Evolutionary conservation across 768 basidiomycete species (phyloP).

Genomic region (Suillus spraguei): DNA sequence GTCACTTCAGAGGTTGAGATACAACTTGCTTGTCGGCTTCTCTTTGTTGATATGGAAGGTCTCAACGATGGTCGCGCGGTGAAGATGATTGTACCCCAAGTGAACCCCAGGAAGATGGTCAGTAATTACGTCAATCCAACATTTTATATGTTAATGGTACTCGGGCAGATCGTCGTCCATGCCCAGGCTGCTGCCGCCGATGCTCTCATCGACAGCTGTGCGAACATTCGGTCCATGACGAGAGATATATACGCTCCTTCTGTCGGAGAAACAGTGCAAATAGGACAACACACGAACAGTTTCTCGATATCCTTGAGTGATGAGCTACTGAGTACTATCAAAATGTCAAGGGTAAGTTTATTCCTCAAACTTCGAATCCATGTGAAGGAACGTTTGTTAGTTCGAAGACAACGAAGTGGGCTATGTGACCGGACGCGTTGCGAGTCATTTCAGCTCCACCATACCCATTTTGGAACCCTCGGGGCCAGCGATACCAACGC

Average conservation of each 20-base stretch:
- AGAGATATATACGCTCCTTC: slow-evolving; percentile 86
- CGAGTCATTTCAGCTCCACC: slow-evolving; percentile 81
- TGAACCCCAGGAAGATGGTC: slow-evolving; percentile 96
- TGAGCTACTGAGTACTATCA: slow-evolving; percentile 73
- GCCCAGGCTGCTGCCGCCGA: slow-evolving; percentile 68
- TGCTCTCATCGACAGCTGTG: slow-evolving; percentile 78
- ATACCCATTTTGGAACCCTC: slow-evolving; percentile 86
- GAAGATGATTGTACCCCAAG: slow-evolving; percentile 94
- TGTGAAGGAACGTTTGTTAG: slow-evolving; percentile 40
- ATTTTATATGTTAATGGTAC: not conserved
- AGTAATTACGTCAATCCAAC: slow-evolving; percentile 20
- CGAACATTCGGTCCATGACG: slow-evolving; percentile 86
- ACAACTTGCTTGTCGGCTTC: slow-evolving; percentile 80
- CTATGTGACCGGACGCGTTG: slow-evolving; percentile 87
- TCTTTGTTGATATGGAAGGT: slow-evolving; percentile 96
- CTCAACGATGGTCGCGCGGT: slow-evolving; percentile 95
- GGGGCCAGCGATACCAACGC: slow-evolving; percentile 31
- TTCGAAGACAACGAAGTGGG: slow-evolving; percentile 99
- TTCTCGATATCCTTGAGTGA: slow-evolving; percentile 96
- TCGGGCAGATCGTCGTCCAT: slow-evolving; percentile 81
- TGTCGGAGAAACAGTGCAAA: slow-evolving; percentile 77
- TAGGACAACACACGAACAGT: slow-evolving; percentile 94
- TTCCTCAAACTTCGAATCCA: slow-evolving; percentile 1
- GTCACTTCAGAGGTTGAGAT: slow-evolving; percentile 75
- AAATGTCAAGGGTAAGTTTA: slow-evolving; percentile 75